Evolutionary conservation across 441 rosid genomes (phyloP).

Genomic region (Bruguiera hainesii): DNA sequence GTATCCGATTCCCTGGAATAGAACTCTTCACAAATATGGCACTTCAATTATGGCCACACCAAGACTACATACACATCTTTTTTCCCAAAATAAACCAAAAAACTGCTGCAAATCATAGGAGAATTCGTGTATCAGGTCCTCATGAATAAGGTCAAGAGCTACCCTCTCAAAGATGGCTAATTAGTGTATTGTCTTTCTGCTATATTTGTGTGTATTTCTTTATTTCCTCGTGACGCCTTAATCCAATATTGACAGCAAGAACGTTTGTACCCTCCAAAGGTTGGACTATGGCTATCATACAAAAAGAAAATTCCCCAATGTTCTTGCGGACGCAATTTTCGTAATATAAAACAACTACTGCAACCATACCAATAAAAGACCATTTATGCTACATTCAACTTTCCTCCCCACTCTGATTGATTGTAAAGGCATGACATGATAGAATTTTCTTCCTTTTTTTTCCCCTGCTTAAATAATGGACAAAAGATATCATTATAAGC

Average conservation of each 20-base stretch:
- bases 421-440: background rate
- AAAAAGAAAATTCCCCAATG: background rate
- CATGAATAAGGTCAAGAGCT: background rate
- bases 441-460: too few species aligned
- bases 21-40: too few species aligned
- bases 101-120: too few species aligned
- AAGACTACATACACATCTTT: too few species aligned
- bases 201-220: background rate
- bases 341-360: too few species aligned
- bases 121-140: background rate
- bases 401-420: background rate
- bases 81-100: too few species aligned
- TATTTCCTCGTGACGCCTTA: background rate
- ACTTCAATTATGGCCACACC: too few species aligned
- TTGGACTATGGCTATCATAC: background rate
- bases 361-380: background rate
- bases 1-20: too few species aligned
- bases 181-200: background rate
- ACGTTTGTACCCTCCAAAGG: background rate
- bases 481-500: background rate
- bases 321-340: too few species aligned
- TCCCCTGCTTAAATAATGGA: too few species aligned
- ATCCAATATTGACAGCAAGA: slow-evolving; percentile 1
- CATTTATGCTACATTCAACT: background rate
- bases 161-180: slow-evolving; percentile 1